Evolutionary conservation across 345 rosid genomes (phyloP).

Genomic region (Alliaria petiolata): DNA sequence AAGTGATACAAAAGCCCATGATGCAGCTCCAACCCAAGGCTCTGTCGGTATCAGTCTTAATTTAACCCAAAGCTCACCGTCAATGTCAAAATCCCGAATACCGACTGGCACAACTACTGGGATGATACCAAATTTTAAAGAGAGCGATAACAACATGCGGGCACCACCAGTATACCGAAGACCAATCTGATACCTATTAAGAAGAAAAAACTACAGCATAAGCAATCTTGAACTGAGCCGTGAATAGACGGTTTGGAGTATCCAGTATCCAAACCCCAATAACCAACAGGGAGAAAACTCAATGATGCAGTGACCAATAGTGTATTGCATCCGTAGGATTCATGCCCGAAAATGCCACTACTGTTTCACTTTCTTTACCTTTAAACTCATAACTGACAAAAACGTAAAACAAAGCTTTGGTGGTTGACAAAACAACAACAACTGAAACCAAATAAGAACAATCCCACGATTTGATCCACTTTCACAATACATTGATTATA

Average conservation of each 20-base stretch:
- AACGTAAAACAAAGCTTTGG: background rate
- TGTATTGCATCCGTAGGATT: background rate
- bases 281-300: too few species aligned
- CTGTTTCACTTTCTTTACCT: background rate
- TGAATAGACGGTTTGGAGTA: background rate
- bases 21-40: slow-evolving; percentile 95
- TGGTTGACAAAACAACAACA: background rate
- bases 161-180: slow-evolving; percentile 97
- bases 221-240: slow-evolving; percentile 5
- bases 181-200: slow-evolving; percentile 89
- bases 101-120: slow-evolving; percentile 92
- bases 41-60: slow-evolving; percentile 80
- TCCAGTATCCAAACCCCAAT: too few species aligned
- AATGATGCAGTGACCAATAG: background rate
- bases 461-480: background rate
- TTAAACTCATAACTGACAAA: background rate
- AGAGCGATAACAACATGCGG: slow-evolving; percentile 83
- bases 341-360: background rate
- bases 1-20: slow-evolving; percentile 97
- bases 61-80: slow-evolving; percentile 99
- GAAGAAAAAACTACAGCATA: slow-evolving; percentile 15
- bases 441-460: background rate
- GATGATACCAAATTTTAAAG: slow-evolving; percentile 76
- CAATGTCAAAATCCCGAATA: slow-evolving; percentile 91
- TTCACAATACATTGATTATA: background rate